phyloP scores from a whole-genome alignment of 2,329 filamentous ascomycete genomes.

The Claviceps purpurea region DNA sequence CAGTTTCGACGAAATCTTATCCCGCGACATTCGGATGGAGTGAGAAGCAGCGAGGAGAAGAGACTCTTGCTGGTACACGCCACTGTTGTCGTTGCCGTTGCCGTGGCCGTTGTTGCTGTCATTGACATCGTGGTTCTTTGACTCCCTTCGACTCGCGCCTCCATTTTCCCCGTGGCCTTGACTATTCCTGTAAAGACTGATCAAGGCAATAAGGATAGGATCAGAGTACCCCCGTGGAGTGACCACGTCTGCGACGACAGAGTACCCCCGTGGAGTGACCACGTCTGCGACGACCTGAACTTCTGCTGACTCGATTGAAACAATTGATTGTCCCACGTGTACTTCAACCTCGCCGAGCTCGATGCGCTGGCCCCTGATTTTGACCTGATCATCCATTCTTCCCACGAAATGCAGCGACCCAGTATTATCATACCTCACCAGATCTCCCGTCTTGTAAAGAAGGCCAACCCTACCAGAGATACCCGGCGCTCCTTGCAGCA shows the following conservation, averaged over 20 bases:
- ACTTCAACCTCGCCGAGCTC: slow-evolving; percentile 11
- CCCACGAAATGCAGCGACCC: slow-evolving; percentile 13
- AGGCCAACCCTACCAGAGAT: background rate
- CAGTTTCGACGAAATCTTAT: too few species aligned
- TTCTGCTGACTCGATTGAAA: background rate
- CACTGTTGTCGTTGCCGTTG: too few species aligned
- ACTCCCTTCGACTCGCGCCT: background rate
- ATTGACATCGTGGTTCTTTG: too few species aligned
- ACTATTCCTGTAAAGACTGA: too few species aligned
- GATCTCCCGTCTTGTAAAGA: slow-evolving; percentile 13
- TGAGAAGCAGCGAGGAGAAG: too few species aligned
- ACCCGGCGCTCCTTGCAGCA: background rate
- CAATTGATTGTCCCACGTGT: background rate
- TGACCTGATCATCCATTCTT: slow-evolving; percentile 12
- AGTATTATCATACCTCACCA: slow-evolving; percentile 8
- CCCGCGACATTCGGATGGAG: too few species aligned
- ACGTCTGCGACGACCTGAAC: background rate
- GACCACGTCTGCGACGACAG: background rate
- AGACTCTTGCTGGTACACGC: too few species aligned
- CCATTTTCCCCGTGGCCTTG: too few species aligned
- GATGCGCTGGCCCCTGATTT: slow-evolving; percentile 15
- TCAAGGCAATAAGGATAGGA: too few species aligned
- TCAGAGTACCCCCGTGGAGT: too few species aligned
- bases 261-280: too few species aligned
- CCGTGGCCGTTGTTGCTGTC: too few species aligned